A percentile compares a stretch with the other conserved stretches of the same genome.
Conservation (phyloP, 768 basidiomycete genomes). For the Psilocybe cubensis region DNA sequence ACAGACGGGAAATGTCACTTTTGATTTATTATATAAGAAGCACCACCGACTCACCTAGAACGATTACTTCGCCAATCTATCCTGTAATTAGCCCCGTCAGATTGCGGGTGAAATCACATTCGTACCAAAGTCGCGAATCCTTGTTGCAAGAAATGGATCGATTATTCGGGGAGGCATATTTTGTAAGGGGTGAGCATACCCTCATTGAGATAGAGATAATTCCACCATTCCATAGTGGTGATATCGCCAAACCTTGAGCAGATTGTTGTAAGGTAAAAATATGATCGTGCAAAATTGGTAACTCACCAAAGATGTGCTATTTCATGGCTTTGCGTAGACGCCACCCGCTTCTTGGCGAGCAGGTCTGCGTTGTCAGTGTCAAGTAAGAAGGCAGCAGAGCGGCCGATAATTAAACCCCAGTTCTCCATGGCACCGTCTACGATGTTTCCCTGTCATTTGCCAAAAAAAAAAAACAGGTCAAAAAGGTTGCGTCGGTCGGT, state of each 20-base stretch:
- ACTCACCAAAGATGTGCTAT: slow-evolving; percentile 77
- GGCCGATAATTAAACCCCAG: slow-evolving; percentile 91
- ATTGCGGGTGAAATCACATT: slow-evolving; percentile 10
- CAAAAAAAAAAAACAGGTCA: no score
- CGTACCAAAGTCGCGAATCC: slow-evolving; percentile 84
- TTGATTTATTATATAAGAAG: not conserved
- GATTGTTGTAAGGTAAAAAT: not conserved
- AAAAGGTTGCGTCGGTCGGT: no score
- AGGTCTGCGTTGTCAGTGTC: slow-evolving; percentile 79
- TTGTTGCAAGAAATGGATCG: slow-evolving; percentile 30
- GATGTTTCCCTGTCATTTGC: slow-evolving; percentile 74
- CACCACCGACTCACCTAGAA: slow-evolving; percentile 55
- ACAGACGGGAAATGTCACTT: slow-evolving; percentile 13
- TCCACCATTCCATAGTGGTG: slow-evolving; percentile 94
- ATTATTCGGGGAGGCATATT: not conserved
- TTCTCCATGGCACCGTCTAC: slow-evolving; percentile 95
- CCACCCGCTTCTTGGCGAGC: slow-evolving; percentile 75
- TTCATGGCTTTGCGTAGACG: slow-evolving; percentile 82
- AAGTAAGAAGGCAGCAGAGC: slow-evolving; percentile 79
- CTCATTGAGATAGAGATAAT: slow-evolving; percentile 82
- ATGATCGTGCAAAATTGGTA: not conserved
- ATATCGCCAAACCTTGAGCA: slow-evolving; percentile 73
- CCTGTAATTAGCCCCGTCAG: slow-evolving; percentile 1
- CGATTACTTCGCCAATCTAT: slow-evolving; percentile 89
- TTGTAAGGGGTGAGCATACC: slow-evolving; percentile 40